phyloP scores from a whole-genome alignment of 1,284 basidiomycete genomes.

The Hymenochaete sp. region DNA sequence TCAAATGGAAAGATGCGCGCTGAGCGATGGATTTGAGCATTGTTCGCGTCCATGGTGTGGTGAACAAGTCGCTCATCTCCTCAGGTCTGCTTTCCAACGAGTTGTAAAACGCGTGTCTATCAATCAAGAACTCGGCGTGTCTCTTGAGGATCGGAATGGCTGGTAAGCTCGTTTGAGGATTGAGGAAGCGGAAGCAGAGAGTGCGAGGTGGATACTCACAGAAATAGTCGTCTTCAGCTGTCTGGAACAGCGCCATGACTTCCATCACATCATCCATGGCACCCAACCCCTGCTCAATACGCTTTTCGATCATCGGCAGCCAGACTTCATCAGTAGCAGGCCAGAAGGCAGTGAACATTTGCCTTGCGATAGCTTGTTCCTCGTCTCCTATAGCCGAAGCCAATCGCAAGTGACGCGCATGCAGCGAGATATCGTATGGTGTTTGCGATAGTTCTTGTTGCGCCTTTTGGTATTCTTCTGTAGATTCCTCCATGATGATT shows the following conservation, averaged over 20 bases:
- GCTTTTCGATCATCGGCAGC: conserved; percentile 52
- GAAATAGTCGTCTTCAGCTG: conserved; percentile 72
- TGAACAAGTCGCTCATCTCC: conserved; percentile 46
- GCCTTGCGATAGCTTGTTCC: conserved; percentile 49
- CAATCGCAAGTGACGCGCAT: conserved; percentile 55
- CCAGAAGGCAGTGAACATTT: conserved; percentile 55
- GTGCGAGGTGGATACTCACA: conserved; percentile 43
- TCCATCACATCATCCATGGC: conserved; percentile 44
- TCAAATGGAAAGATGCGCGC: conserved; percentile 54
- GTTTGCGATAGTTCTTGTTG: conserved; percentile 49
- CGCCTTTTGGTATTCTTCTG: conserved; percentile 53
- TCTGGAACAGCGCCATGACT: conserved; percentile 54
- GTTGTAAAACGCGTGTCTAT: conserved; percentile 41
- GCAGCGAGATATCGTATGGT: conserved; percentile 51
- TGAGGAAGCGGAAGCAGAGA: conserved; percentile 11
- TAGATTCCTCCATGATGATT: conserved; percentile 29
- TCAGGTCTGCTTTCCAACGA: conserved; percentile 36
- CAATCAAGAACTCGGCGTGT: conserved; percentile 62
- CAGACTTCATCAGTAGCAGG: conserved; percentile 62
- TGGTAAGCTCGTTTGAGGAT: conserved; percentile 26
- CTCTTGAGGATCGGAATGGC: conserved; percentile 64
- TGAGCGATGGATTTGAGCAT: conserved; percentile 45
- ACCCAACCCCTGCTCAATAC: conserved; percentile 35
- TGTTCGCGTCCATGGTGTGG: conserved; percentile 49
- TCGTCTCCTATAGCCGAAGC: conserved; percentile 48